Evolutionary conservation across 2,329 filamentous ascomycete genomes (phyloP), one percentile per base, ranked within the genome.

Genomic region (Elsinoe perseae): DNA sequence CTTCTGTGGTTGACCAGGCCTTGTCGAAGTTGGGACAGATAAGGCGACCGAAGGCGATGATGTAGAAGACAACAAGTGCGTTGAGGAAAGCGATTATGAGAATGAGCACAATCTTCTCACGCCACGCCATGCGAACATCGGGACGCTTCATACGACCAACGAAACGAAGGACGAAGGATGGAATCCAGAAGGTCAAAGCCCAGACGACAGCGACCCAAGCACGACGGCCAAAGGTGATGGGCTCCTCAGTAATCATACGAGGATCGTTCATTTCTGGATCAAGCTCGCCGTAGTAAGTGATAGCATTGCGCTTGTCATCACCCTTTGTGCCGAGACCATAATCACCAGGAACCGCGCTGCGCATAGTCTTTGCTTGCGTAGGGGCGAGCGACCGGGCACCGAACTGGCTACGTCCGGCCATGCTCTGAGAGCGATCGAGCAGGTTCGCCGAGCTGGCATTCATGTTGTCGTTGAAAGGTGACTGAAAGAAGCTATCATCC

Each of bases 51-150:
- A 98, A 93, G 36, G 74, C 82, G 61, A 96, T 80, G 64, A 98
- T 96, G 80, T 89, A 95, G 74, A 98, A 98, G 57, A 96, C 78
- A 59, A 98, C 81, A 25, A 81, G 67, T 36, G 69, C 89, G 71
- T 98, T 98, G 62, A 95, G 72, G 10, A 98, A 64, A 27, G 87
- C 68, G 63, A 98, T 97, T 54, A 95, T 65, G 58, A 87, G 76
- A 46, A 91, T 83, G 9, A 98, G 76, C 0, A 93, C 86, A 9
- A 98, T 53, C 72, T 98, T 98, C 67, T 98, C 93, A 71, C 93
- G 82, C 93, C 93, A 98, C 0, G 93, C 93, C 82, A 96, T 87
- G 23, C 93, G 87, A 7, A 98, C 89, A 72, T 98, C 93, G 1
- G 91, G 93, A 56, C 93, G 85, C 73, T 95, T 95, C 93, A 98